These are phyloP conservation scores for Penicillium bovifimosum DNA, from an alignment of 495 filamentous ascomycete species.

Conservation along the genomic window DNA sequence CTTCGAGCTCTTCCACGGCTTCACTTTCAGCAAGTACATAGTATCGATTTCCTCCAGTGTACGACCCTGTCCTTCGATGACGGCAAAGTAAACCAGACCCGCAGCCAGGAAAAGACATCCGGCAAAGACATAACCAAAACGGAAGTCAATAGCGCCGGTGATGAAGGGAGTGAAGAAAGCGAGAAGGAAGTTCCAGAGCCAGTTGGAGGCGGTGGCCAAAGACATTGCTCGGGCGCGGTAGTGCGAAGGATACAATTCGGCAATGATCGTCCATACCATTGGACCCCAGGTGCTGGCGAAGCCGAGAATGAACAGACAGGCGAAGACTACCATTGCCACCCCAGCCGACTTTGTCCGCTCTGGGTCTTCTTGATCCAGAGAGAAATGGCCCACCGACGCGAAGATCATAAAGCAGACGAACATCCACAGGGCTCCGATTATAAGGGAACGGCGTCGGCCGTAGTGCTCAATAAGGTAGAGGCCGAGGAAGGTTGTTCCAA, in stretches of 20 bases:
- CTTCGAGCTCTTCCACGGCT: conserved; percentile 56
- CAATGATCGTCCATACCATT: conserved; percentile 73
- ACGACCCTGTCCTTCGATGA: conserved; percentile 62
- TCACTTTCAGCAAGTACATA: conserved; percentile 67
- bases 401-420: conserved; percentile 67
- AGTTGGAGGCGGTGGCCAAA: conserved; percentile 72
- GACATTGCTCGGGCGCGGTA: conserved; percentile 73
- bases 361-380: conserved; percentile 47
- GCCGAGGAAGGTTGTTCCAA: conserved; percentile 62
- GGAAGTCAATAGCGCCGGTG: conserved; percentile 59
- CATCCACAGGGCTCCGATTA: conserved; percentile 64
- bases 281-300: conserved; percentile 74
- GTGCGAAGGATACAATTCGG: conserved; percentile 71
- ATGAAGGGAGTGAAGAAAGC: conserved; percentile 78
- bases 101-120: conserved; percentile 59
- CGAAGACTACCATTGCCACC: conserved; percentile 65
- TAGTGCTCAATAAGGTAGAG: conserved; percentile 65
- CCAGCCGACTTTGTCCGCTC: conserved; percentile 52
- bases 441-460: conserved; percentile 62
- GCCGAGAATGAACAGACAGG: conserved; percentile 56
- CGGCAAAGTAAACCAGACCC: conserved; percentile 62
- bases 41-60: conserved; percentile 75
- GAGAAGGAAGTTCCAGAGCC: conserved; percentile 84
- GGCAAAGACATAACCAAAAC: conserved; percentile 75
- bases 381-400: conserved; percentile 59